Evolutionary conservation across 2,329 filamentous ascomycete species (phyloP).

Genomic region (Bipolaris victoriae): DNA sequence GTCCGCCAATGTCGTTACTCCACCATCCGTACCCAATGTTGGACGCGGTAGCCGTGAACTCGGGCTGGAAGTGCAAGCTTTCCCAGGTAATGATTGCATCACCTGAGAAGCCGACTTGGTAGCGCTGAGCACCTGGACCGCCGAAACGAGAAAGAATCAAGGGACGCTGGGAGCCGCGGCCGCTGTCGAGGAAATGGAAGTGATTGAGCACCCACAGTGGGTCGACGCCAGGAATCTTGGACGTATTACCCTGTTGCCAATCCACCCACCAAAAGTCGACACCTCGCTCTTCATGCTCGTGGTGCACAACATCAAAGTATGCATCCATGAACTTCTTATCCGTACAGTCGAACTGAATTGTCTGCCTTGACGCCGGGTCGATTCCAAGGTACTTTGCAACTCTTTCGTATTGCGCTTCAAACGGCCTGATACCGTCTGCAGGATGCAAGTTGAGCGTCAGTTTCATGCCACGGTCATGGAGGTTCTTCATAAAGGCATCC

Average conservation of each 20-base stretch:
- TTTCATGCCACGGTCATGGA: conserved; percentile 61
- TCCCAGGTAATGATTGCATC: conserved; percentile 66
- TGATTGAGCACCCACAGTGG: conserved; percentile 71
- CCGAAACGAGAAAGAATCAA: conserved; percentile 68
- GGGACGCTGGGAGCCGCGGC: conserved; percentile 51
- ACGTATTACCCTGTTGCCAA: conserved; percentile 68
- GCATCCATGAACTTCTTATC: conserved; percentile 62
- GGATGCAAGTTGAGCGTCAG: conserved; percentile 68
- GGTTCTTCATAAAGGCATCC: conserved; percentile 55
- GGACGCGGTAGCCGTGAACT: conserved; percentile 69
- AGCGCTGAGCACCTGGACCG: conserved; percentile 67
- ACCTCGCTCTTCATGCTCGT: conserved; percentile 61
- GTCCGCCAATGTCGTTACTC: conserved; percentile 72
- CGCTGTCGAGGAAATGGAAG: conserved; percentile 65
- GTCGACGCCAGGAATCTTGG: conserved; percentile 63
- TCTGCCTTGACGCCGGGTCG: conserved; percentile 57
- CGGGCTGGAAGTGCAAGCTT: conserved; percentile 67
- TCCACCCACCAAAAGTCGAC: conserved; percentile 72
- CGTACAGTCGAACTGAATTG: conserved; percentile 64
- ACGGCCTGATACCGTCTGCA: conserved; percentile 62
- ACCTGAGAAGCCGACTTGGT: conserved; percentile 69
- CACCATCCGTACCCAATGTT: conserved; percentile 74
- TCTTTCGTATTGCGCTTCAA: conserved; percentile 63
- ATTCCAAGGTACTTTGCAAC: conserved; percentile 61
- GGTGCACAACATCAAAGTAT: conserved; percentile 64